A percentile compares a stretch with the other conserved stretches of the same genome.
Conservation (phyloP, 2,329 filamentous ascomycete genomes). For the Penicillium sp. region DNA sequence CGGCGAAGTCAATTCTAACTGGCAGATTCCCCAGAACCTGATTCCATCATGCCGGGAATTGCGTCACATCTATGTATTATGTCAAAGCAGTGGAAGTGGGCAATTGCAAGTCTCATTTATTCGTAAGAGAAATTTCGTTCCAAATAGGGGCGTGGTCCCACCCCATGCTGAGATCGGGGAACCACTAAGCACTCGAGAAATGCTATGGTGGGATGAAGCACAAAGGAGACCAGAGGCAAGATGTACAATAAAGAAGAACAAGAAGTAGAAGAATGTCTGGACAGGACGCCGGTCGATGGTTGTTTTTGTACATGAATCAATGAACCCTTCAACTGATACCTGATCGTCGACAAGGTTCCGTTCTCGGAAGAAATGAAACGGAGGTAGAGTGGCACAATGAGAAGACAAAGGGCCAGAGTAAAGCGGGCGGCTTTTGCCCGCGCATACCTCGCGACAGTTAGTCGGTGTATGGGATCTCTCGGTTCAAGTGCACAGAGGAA, state of each 20-base stretch:
- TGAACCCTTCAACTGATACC: too few species aligned
- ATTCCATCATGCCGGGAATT: too few species aligned
- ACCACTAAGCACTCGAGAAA: background rate
- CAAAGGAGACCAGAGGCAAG: too few species aligned
- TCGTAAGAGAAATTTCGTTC: conserved; percentile 10
- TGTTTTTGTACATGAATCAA: conserved; percentile 7
- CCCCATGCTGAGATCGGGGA: conserved; percentile 1
- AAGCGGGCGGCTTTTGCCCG: background rate
- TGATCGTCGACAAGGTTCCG: too few species aligned
- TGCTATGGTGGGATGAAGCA: too few species aligned
- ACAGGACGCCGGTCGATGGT: conserved; percentile 4
- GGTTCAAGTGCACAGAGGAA: conserved; percentile 4
- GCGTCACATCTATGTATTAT: too few species aligned
- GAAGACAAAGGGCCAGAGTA: conserved; percentile 1
- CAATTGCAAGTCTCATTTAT: conserved; percentile 14
- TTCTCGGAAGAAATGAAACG: too few species aligned
- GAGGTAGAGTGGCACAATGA: background rate
- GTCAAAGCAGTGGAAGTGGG: too few species aligned
- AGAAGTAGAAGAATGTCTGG: background rate
- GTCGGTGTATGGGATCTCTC: too few species aligned
- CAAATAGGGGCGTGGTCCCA: conserved; percentile 2
- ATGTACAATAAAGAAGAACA: too few species aligned
- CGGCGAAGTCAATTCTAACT: too few species aligned
- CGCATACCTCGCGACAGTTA: conserved; percentile 3
- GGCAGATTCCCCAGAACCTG: too few species aligned